Evolutionary conservation across 2,329 filamentous ascomycete genomes (phyloP).

Genomic region (Celoporthe dispersa): DNA sequence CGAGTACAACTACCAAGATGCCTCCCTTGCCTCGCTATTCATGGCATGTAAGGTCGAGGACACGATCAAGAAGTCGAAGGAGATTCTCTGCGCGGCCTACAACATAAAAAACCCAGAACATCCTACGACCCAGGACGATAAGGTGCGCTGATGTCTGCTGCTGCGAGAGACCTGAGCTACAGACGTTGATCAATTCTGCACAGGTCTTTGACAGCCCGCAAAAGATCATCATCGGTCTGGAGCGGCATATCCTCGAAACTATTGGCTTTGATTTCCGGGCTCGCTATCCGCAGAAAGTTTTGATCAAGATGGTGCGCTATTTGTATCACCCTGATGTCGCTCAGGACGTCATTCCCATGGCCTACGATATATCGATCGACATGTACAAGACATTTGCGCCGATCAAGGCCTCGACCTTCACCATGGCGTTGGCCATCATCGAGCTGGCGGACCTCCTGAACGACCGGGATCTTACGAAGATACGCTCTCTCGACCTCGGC

Average conservation of each 20-base stretch:
- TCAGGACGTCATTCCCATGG: constrained; percentile 64
- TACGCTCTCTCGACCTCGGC: constrained; percentile 54
- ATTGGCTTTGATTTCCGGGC: constrained; percentile 93
- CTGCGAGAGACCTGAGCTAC: constrained; percentile 11
- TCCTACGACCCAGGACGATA: constrained; percentile 79
- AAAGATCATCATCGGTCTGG: constrained; percentile 83
- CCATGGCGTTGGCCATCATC: constrained; percentile 80
- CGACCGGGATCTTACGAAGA: constrained; percentile 55
- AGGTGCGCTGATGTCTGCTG: constrained; percentile 53
- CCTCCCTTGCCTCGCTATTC: constrained; percentile 84
- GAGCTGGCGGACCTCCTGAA: constrained; percentile 78
- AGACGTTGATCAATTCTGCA: constrained; percentile 3
- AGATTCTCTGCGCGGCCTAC: constrained; percentile 88
- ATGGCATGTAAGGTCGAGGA: constrained; percentile 98
- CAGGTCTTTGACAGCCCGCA: constrained; percentile 81
- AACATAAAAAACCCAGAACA: constrained; percentile 75
- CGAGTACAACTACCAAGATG: constrained; percentile 86
- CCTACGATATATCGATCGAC: constrained; percentile 85
- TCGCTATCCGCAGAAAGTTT: constrained; percentile 81
- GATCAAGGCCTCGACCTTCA: constrained; percentile 85
- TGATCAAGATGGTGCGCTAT: constrained; percentile 76
- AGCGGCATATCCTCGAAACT: constrained; percentile 90
- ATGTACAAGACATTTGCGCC: constrained; percentile 92
- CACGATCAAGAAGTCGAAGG: constrained; percentile 93
- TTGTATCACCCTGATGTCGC: constrained; percentile 55